Evolutionary conservation across 164 flowering plant genomes (phyloP), one percentile per base, ranked within the genome.

Genomic region (Pachysandra terminalis): DNA sequence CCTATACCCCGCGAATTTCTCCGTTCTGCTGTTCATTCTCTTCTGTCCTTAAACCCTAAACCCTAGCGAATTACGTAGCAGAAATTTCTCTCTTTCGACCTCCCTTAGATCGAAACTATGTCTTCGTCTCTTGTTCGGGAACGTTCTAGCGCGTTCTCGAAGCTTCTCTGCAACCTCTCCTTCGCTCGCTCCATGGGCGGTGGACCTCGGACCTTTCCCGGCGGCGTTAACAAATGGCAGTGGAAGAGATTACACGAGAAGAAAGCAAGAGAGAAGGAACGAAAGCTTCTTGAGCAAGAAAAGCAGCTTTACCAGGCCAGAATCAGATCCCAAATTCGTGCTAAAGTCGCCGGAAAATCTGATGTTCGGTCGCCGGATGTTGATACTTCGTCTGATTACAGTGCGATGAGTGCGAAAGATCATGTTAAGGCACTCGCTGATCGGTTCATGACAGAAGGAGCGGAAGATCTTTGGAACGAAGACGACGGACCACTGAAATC

Each of bases 231-330:
- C 90, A 93, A 93, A 72, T 93, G 98, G 99, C 95, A 96, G 59
- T 96, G 97, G 98, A 96, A 93, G 73, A 91, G 99, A 21, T 70
- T 93, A 56, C 98, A 96, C 78, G 97, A 93, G 83, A 93, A 96
- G 73, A 88, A 86, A 68, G 98, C 98, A 41, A 78, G 63, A 57
- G 96, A 96, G 72, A 93, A 93, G 66, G 97, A 93, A 63, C 79
- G 72, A 14, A 79, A 81, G 25, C 94, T 92, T n/a, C 87, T 95
- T 25, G 83, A 85, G 0, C 97, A 90, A 56, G 99, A 95, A 69
- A 89, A 89, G 41, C 94, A 95, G 72, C 81, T 95, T 54, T 95
- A 92, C 77, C 83, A 90, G 56, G 93, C 94, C 17, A 82, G 99
- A 15, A 59, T 95, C 22, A 87, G 99, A 14, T 83, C 97, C 60